Base-by-base conservation (phyloP, 345 rosid genomes). In the Aurinia saxatilis region DNA sequence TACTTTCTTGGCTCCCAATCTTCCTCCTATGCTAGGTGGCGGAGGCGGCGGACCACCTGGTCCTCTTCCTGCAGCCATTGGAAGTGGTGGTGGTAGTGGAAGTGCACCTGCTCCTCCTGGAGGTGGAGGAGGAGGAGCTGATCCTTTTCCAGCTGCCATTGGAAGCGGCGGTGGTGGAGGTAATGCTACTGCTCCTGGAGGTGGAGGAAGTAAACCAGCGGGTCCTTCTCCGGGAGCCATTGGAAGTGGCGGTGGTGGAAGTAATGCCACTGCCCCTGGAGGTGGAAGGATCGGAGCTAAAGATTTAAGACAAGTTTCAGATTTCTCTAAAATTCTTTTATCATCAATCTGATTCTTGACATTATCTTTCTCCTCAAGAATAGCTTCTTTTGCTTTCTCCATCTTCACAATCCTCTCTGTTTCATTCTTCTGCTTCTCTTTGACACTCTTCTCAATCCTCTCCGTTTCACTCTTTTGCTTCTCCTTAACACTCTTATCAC, bases 1-100 rank as follows among this genome's bases (percentile, higher is more conserved):
- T 33, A 79, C 71, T 77, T 85, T 90, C 76, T 70, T 87, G 56
- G 77, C 73, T 55, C 84, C 75, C 60, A 87, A 57, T 61, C 78
- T 51, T 18, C 67, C 79, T 8, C 74, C 79, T 71, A 73, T 63
- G 7, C 69, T 65, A 16, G 82, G 93, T 59, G 89, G 92, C 0
- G 95, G 86, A 12, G 93, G 95, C 8, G 86, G 88, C 31, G 71
- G 55, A 64, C 76, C 82, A 51, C 77, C 65, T 38, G 59, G 61
- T 42, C 78, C 84, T 17, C 55, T 80, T 36, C 40, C 57, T 0
- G 4, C 44, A 19, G 72, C 47, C 66, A 50, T 50, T 2, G 78
- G 76, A 17, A 74, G 78, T 1, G 74, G 75, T 27, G 80, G 79
- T 30, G 76, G 79, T 2, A 70, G 75, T 34, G 80, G 79, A 19